Percentiles rank a stretch among this genome's conserved stretches.
Evolutionary conservation across 176 grass and related monocot species (phyloP).

Genomic region (Eleusine coracana): DNA sequence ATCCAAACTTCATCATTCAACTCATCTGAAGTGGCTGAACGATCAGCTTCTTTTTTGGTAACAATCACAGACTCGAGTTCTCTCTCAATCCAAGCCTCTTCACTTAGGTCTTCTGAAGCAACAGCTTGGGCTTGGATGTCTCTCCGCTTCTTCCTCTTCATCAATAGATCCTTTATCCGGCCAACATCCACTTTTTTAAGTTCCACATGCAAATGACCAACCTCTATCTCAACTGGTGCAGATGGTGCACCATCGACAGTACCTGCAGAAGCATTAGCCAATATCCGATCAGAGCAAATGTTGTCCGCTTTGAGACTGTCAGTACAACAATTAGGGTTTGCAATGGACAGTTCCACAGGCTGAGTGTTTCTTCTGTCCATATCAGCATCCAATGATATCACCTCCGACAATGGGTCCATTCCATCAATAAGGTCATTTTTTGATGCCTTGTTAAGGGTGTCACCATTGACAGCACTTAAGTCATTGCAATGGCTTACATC

Average conservation of each 20-base stretch:
- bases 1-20: slow-evolving; percentile 42
- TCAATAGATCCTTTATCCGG: slow-evolving; percentile 39
- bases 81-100: slow-evolving; percentile 54
- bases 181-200: slow-evolving; percentile 41
- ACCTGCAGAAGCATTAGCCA: slow-evolving; percentile 8
- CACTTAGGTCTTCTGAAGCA: slow-evolving; percentile 38
- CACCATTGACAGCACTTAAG: slow-evolving; percentile 9
- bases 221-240: slow-evolving; percentile 11
- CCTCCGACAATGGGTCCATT: background rate
- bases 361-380: slow-evolving; percentile 20
- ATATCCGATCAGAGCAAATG: slow-evolving; percentile 29
- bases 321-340: background rate
- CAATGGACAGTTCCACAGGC: background rate
- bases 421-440: slow-evolving; percentile 7
- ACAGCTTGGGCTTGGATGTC: slow-evolving; percentile 14
- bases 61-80: slow-evolving; percentile 49
- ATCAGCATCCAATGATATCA: slow-evolving; percentile 8
- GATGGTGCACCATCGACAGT: slow-evolving; percentile 10
- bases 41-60: slow-evolving; percentile 9
- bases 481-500: slow-evolving; percentile 10
- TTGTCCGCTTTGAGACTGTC: slow-evolving; percentile 18
- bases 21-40: slow-evolving; percentile 14
- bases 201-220: slow-evolving; percentile 26
- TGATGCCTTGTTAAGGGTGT: slow-evolving; percentile 21
- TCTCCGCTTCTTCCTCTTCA: slow-evolving; percentile 42